A percentile compares a stretch with the other conserved stretches of the same genome.
Conservation (phyloP, 2,329 filamentous ascomycete genomes). For the Penicillium expansum region DNA sequence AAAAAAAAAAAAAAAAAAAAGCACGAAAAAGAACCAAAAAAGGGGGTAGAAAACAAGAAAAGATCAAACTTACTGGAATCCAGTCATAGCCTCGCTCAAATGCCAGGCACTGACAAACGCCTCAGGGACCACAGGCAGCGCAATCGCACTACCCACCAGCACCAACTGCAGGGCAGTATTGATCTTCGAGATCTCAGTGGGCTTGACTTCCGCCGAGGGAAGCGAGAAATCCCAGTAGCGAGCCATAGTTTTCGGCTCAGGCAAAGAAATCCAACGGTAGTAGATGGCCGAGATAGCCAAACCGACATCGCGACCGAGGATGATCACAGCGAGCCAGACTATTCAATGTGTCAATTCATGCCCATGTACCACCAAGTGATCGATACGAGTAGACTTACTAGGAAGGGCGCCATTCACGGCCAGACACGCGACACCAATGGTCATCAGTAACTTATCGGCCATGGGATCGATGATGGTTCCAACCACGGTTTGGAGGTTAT, state of each 20-base stretch:
- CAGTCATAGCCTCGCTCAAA: slow-evolving; percentile 60
- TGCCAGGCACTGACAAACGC: slow-evolving; percentile 54
- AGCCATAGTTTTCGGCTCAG: slow-evolving; percentile 84
- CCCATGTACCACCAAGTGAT: neutral
- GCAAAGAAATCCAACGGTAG: slow-evolving; percentile 92
- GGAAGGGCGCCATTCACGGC: slow-evolving; percentile 80
- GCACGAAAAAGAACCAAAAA: neutral
- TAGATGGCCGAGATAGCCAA: slow-evolving; percentile 86
- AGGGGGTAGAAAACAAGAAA: neutral
- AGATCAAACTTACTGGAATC: slow-evolving; percentile 43
- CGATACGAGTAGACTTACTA: slow-evolving; percentile 48
- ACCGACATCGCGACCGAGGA: slow-evolving; percentile 82
- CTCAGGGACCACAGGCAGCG: slow-evolving; percentile 68
- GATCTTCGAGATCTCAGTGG: slow-evolving; percentile 54
- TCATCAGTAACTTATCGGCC: slow-evolving; percentile 97
- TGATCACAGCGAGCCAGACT: slow-evolving; percentile 87
- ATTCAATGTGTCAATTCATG: neutral
- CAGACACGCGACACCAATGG: slow-evolving; percentile 79
- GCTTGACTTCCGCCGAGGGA: slow-evolving; percentile 51
- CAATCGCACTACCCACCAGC: slow-evolving; percentile 79
- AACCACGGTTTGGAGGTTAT: slow-evolving; percentile 87
- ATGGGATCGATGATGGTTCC: slow-evolving; percentile 94
- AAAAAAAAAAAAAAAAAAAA: slow-evolving; percentile 5
- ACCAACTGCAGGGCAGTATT: slow-evolving; percentile 91
- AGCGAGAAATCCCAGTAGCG: slow-evolving; percentile 98